These are phyloP conservation scores for Zychaea mexicana DNA, from an alignment of 371 early-diverging fungal species.

Conservation along the genomic window DNA sequence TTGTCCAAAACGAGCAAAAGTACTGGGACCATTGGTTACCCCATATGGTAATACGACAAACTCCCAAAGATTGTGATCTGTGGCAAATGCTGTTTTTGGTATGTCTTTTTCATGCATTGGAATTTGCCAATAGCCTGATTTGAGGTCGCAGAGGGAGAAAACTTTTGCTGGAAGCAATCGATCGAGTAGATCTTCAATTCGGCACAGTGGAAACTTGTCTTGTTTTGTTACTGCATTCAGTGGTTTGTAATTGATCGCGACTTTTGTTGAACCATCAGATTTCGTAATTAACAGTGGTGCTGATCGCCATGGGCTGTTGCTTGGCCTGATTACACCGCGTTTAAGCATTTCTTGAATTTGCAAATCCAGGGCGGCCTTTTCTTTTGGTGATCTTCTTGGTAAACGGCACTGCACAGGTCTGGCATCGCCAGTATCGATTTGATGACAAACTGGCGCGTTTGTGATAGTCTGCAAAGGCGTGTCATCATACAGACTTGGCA, in stretches of 20 bases:
- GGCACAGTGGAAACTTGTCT: constrained; percentile 40
- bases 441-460: constrained; percentile 5
- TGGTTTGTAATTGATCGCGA: constrained; percentile 30
- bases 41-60: not conserved
- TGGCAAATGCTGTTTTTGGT: not conserved
- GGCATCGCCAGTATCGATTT: constrained; percentile 14
- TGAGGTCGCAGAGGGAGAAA: not conserved
- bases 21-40: not conserved
- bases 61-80: not conserved
- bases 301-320: constrained; percentile 22
- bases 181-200: constrained; percentile 40
- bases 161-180: not conserved
- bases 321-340: constrained; percentile 23
- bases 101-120: not conserved
- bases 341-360: constrained; percentile 15
- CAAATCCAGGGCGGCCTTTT: constrained; percentile 14
- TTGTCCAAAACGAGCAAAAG: not conserved
- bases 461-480: not conserved
- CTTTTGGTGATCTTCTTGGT: constrained; percentile 1
- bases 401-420: constrained; percentile 7
- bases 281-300: constrained; percentile 51
- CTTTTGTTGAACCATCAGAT: constrained; percentile 33
- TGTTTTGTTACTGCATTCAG: constrained; percentile 42
- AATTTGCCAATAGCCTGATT: not conserved
- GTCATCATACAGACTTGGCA: not conserved